Conservation (phyloP, 108 stramenopile genomes). For the Mediolabrus comicus region DNA sequence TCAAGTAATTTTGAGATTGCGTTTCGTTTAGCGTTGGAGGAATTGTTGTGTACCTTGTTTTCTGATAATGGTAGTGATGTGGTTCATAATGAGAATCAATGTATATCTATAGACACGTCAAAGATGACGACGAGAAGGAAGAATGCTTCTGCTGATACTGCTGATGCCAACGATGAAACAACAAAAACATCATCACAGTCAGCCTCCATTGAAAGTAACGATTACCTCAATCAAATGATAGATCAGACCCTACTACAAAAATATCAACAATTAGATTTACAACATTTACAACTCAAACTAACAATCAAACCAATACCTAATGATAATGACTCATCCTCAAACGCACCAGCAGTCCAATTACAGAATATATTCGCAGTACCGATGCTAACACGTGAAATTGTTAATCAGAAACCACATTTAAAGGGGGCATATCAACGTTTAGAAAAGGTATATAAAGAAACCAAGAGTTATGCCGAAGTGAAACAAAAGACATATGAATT, state of each 20-base stretch:
- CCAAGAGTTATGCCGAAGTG: conserved; percentile 17
- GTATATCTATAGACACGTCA: background rate
- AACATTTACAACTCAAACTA: background rate
- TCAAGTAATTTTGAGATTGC: conserved; percentile 9
- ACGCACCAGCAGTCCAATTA: background rate
- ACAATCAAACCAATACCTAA: background rate
- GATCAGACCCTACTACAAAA: conserved; percentile 4
- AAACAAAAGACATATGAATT: conserved; percentile 11
- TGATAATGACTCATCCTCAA: background rate
- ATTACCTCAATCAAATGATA: conserved; percentile 11
- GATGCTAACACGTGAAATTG: conserved; percentile 14
- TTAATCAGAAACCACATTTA: conserved; percentile 14
- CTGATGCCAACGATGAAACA: background rate
- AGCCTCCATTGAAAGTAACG: conserved; percentile 2
- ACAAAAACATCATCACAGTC: too few species aligned
- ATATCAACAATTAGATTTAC: background rate
- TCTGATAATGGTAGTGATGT: background rate
- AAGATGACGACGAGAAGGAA: background rate
- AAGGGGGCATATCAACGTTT: conserved; percentile 27
- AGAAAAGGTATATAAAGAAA: conserved; percentile 17
- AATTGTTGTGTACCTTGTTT: conserved; percentile 3
- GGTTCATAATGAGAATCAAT: background rate
- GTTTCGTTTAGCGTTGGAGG: conserved; percentile 6
- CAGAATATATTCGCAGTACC: conserved; percentile 1
- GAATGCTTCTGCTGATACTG: background rate